phyloP scores from a whole-genome alignment of 2,329 filamentous ascomycete genomes.

The Beauveria pseudobassiana region DNA sequence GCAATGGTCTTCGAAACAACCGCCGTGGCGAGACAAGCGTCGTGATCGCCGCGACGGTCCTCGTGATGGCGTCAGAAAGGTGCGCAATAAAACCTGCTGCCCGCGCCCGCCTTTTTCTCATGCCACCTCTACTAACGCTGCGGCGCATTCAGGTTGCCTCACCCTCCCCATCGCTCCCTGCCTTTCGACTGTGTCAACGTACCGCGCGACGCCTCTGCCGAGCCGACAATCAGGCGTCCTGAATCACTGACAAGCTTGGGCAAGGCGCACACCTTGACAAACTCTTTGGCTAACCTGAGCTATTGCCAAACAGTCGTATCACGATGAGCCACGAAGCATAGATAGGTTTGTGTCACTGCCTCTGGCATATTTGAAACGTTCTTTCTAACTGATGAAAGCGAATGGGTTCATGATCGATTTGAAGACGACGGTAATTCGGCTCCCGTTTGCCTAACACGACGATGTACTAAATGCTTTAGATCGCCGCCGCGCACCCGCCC shows the following conservation, averaged over 20 bases:
- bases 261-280: slow-evolving; percentile 26
- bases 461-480: slow-evolving; percentile 23
- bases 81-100: slow-evolving; percentile 28
- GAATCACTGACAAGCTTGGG: slow-evolving; percentile 18
- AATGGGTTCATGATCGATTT: slow-evolving; percentile 92
- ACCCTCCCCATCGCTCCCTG: slow-evolving; percentile 22
- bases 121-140: slow-evolving; percentile 2
- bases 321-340: slow-evolving; percentile 57
- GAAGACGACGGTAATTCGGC: slow-evolving; percentile 58
- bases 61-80: slow-evolving; percentile 88
- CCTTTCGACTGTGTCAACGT: slow-evolving; percentile 23
- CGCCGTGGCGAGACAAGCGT: slow-evolving; percentile 27
- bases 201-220: slow-evolving; percentile 18
- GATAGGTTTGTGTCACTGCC: slow-evolving; percentile 49
- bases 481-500: slow-evolving; percentile 32
- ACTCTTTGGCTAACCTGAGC: slow-evolving; percentile 30
- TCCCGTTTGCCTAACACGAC: slow-evolving; percentile 5
- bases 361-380: background rate
- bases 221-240: background rate
- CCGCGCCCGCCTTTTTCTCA: background rate
- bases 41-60: slow-evolving; percentile 45
- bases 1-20: slow-evolving; percentile 26
- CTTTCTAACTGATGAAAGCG: slow-evolving; percentile 39
- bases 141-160: slow-evolving; percentile 25
- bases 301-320: slow-evolving; percentile 47